Evolutionary conservation across 73 alveolate species (phyloP), one percentile per base, ranked within the genome.

Genomic region (Durusdinium trenchii): DNA sequence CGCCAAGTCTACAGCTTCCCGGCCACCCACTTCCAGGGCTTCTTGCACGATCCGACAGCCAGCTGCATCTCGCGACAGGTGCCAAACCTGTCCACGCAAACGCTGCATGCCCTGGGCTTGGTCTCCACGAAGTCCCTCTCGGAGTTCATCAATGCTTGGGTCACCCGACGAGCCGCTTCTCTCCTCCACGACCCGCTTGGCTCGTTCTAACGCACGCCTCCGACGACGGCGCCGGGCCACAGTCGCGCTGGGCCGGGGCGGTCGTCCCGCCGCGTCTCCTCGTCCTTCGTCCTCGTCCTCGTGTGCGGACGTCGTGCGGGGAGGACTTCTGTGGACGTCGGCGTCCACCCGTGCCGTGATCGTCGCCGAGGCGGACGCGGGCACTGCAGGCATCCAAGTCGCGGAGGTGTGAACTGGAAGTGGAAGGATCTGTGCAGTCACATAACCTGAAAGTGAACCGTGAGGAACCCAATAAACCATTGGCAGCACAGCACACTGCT

Each of bases 11-110:
- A 75, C 61, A 76, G 60, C 85, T n/a, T 50, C 97, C 10, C 97
- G 97, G n/a, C 89, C 60, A 3, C 89, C 97, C 36, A 36, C n/a
- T 50, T 94, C 99, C 30, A 94, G 62, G 10, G 93, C 99, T 14
- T 52, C 78, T 54, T 94, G 99, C 6, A 94, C 99, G 26, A 94
- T 48, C 14, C 99, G 99, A 42, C 99, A 94, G 93, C 99, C 99
- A 14, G 18, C 30, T 47, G 75, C 61, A 42, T 94, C 94, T 42
- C 78, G 91, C 30, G 99, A 73, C 84, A 73, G 64, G 46, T 50
- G 69, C 99, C 99, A 94, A 5, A 94, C 93, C 64, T 38, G 93
- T 45, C 99, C 99, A 28, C 7, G 50, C 46, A 94, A 36, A 36
- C 78, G 64, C 47, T 36, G 35, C 43, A 94, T 40, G 50, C 48